phyloP scores from a whole-genome alignment of 2,329 filamentous ascomycete genomes.

The Aschersonia sp. region DNA sequence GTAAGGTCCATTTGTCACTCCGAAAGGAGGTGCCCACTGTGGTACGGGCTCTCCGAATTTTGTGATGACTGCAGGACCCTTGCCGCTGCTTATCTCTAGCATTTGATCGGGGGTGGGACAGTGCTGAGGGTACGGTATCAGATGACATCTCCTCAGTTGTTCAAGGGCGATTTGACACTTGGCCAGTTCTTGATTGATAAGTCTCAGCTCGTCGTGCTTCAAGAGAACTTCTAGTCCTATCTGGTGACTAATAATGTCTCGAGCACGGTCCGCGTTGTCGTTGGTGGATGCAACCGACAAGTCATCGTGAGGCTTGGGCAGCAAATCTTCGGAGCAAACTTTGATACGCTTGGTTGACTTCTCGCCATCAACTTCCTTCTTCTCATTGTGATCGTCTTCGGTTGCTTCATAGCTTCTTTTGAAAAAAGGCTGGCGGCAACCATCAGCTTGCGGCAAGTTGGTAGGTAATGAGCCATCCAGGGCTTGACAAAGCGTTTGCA shows the following conservation, averaged over 20 bases:
- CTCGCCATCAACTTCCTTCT: background rate
- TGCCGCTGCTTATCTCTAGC: conserved; percentile 59
- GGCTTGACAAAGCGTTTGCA: conserved; percentile 12
- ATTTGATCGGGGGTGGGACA: conserved; percentile 52
- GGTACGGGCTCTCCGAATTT: conserved; percentile 51
- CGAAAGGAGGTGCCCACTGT: conserved; percentile 73
- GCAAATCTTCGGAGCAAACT: background rate
- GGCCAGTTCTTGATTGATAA: conserved; percentile 91
- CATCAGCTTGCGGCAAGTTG: conserved; percentile 8
- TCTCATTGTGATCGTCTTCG: conserved; percentile 3
- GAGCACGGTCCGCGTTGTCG: conserved; percentile 34
- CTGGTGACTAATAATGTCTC: conserved; percentile 68
- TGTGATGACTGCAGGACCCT: conserved; percentile 53
- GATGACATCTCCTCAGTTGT: conserved; percentile 79
- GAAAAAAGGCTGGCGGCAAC: conserved; percentile 9
- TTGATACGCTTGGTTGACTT: background rate
- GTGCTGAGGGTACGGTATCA: conserved; percentile 77
- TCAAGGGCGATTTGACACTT: conserved; percentile 92
- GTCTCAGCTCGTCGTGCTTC: conserved; percentile 85
- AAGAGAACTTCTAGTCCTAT: conserved; percentile 83
- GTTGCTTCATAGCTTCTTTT: conserved; percentile 24
- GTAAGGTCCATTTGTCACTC: conserved; percentile 84
- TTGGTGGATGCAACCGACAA: conserved; percentile 5
- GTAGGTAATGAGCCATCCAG: conserved; percentile 13
- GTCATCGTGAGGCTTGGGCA: background rate